Evolutionary conservation across 1,284 basidiomycete genomes (phyloP), one percentile per base, ranked within the genome.

Genomic region (Moesziomyces sp.): DNA sequence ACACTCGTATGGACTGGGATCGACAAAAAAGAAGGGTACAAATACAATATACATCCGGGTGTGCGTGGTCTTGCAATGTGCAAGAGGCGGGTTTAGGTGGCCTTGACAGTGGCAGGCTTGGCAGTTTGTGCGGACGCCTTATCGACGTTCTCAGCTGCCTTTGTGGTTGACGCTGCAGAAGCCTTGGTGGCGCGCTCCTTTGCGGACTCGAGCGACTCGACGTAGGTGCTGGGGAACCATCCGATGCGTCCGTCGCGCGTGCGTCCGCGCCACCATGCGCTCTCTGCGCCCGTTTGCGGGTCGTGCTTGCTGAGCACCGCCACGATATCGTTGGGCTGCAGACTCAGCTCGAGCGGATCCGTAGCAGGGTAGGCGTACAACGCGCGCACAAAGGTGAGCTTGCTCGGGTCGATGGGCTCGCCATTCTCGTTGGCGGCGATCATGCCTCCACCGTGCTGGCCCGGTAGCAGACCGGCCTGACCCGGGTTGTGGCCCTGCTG

Each of bases 181-280:
- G 76, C 65, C 44, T 79, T 79, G 1, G 74, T 54, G 0, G 82
- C 80, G 13, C 79, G 57, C 50, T 80, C 76, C 51, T 77, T 78
- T 3, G 80, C 82, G n/a, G 76, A 72, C 60, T 83, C 80, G 26
- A 84, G 57, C 26, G 78, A 79, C 63, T 83, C 82, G n/a, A 82
- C 80, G 50, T 84, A 84, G 34, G 80, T 95, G 73, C 88, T 89
- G 1, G 96, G 96, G 88, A 99, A 97, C 94, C 94, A 99, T 0
- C 96, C 96, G 76, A 93, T 91, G 69, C 91, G 88, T 0, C 96
- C 97, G 77, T 99, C 95, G 61, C 96, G 88, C 66, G 93, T 96
- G 52, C 96, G 87, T 0, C 96, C 96, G 83, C 91, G 91, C 94
- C 95, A 99, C 96, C 97, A 99, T 50, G 94, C 93, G 16, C 88